Base-by-base conservation (phyloP, 2,329 filamentous ascomycete genomes). In the Pyricularia sp. region DNA sequence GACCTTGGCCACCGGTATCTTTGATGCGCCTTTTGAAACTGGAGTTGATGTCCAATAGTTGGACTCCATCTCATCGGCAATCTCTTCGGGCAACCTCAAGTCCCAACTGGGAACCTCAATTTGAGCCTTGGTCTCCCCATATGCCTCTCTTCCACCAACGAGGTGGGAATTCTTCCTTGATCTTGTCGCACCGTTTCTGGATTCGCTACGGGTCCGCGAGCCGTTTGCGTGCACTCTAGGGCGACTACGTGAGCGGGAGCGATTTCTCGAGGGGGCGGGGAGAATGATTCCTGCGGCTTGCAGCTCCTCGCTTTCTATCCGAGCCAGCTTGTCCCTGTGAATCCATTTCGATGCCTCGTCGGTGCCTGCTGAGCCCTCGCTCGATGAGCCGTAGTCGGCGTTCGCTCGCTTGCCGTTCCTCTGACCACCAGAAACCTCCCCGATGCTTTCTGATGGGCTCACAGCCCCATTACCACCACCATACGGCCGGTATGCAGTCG, bases 1-100 rank as follows among this genome's bases (percentile, higher is more conserved):
- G 17, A 86, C 82, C 74, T 92, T 94, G 33, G 93, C 89, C 55
- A 98, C 85, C 0, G 95, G 95, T 76, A 99, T 97, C 68, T 92
- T 89, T 64, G 94, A 97, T 81, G 80, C 86, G 81, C 83, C 86
- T 79, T 85, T 90, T 75, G 77, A 84, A 72, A 77, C 81, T 72
- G 73, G 85, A 79, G 79, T 86, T 75, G 80, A 78, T 73, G 83
- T 78, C 74, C 82, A 86, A 72, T 86, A 88, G 68, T 79, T 81
- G 59, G 66, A 28, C 64, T 80, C 81, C 75, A 86, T 79, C 77
- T 86, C 83, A 73, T 87, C 81, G 64, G 90, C 89, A 71, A 92
- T 90, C 76, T 97, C 93, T 73, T 94, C 92, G 1, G 92, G 90
- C 25, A 87, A 85, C 69, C 92, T 86, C 68, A 94, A 81, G 77